Base-by-base conservation (phyloP, 164 flowering plant genomes). In the Malania oleifera region DNA sequence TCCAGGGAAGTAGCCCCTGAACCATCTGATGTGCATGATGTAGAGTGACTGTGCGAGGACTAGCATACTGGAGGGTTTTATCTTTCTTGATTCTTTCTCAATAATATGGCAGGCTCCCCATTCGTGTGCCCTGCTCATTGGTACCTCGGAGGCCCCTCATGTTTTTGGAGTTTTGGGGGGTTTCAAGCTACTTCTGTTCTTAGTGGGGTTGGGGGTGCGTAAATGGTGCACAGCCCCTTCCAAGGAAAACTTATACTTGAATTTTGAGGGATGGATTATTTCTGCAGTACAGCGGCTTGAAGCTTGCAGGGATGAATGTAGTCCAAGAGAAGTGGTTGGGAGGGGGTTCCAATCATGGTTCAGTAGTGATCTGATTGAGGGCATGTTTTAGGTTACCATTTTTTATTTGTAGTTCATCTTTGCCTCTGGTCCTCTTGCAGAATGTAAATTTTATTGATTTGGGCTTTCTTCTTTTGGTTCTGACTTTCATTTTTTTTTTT, bases 361-460 rank as follows among this genome's bases (percentile, higher is more conserved):
- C 9, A 6, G 22, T 17, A n/a, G 71, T 67, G 64, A 57, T 14
- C 50, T 52, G 57, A 3, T 46, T 54, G 2, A 22, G 34, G 65
- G 51, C 75, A 63, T 73, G 77, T 76, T 57, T 26, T 22, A 43
- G 18, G 46, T 22, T 43, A 22, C 46, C 68, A 59, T 22, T 58
- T 73, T 70, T 68, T 48, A 59, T 43, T 28, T 72, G 71, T 70
- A 67, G 41, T 68, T 71, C 63, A 37, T 58, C 24, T 50, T 69
- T 47, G 47, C 54, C 22, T 41, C 34, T 45, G 44, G 22, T 54
- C 46, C 23, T 60, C 43, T 48, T 57, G 53, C 62, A 62, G 67
- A 65, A 61, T 81, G 82, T 81, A 81, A 61, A 78, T 64, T 71
- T 68, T 68, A 53, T 58, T 45, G 50, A 50, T 50, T 40, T 2